Evolutionary conservation across 1,284 basidiomycete genomes (phyloP).

Genomic region (Microbotryum saponariae): DNA sequence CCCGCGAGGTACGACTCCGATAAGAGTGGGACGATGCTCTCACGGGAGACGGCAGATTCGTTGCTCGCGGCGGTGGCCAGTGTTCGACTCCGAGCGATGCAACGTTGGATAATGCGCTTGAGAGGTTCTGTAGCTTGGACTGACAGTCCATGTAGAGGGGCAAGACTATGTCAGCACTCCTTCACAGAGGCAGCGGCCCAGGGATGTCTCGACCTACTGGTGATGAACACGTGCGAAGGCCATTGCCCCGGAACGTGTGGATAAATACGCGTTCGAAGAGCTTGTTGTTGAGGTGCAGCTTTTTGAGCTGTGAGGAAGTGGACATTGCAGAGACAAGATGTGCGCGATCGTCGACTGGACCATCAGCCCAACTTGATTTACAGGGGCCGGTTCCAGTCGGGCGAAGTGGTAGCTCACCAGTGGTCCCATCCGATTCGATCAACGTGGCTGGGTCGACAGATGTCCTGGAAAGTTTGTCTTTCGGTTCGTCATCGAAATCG

Average conservation of each 20-base stretch:
- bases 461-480: too few relatives aligned
- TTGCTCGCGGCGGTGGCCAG: conserved; percentile 46
- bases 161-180: background rate
- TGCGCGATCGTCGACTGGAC: too few relatives aligned
- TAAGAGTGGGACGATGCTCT: conserved; percentile 49
- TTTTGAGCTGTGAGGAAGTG: too few relatives aligned
- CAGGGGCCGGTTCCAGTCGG: too few relatives aligned
- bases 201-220: conserved; percentile 19
- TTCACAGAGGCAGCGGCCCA: background rate
- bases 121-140: background rate
- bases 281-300: too few relatives aligned
- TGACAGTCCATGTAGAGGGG: background rate
- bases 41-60: conserved; percentile 48
- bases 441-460: too few relatives aligned
- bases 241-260: conserved; percentile 75
- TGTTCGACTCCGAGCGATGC: conserved; percentile 37
- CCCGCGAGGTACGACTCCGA: conserved; percentile 1
- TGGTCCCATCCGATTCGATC: too few relatives aligned
- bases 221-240: conserved; percentile 62
- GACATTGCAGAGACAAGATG: too few relatives aligned
- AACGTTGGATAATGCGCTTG: too few relatives aligned
- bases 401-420: too few relatives aligned
- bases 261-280: conserved; percentile 51
- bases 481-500: too few relatives aligned
- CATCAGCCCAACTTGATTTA: too few relatives aligned